Base-by-base conservation (phyloP, 2,329 filamentous ascomycete genomes). In the Trichoderma sp. region DNA sequence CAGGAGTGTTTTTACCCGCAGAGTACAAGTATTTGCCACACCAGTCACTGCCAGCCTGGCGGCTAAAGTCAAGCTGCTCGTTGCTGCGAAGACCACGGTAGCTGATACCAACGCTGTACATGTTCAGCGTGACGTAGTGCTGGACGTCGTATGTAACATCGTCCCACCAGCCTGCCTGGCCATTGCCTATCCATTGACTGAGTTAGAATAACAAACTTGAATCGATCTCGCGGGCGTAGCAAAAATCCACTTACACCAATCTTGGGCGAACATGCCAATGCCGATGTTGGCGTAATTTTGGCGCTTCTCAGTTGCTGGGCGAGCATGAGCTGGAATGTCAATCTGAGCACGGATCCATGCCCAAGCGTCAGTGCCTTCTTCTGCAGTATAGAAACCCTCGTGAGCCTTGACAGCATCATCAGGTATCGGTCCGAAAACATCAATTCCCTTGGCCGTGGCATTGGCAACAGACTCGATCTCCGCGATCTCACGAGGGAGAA, bases 321-420 rank as follows among this genome's bases (percentile, higher is more conserved):
- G 62, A 21, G 57, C 34, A 7, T 57, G 63, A 30, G 30, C 24
- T 14, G 61, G 51, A 8, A 76, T 73, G 47, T 74, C 73, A 47
- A 74, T 73, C 71, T 75, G 75, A 36, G 74, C 74, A 28, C 73
- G 70, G 47, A 76, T 76, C 74, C 73, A 76, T 24, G 66, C 69
- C 73, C 72, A 74, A 14, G 75, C 75, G 39, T 74, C 71, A 15
- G 73, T 72, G 32, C 73, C 73, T 4, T 71, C 70, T 71, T 76
- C 72, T 9, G 75, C 74, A 8, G 74, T 75, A 39, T 72, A 75
- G 56, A 74, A 73, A 4, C 74, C 75, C 6, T 73, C 71, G 4
- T 70, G 60, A 14, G 73, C 69, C 32, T 71, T 51, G 34, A 74
- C 71, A 51, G 73, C 75, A 34, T 77, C 75, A 15, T 62, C 51